A percentile compares a stretch with the other conserved stretches of the same genome.
phyloP scores from a whole-genome alignment of 2,329 filamentous ascomycete species.

The Tolypocladium inflatum region DNA sequence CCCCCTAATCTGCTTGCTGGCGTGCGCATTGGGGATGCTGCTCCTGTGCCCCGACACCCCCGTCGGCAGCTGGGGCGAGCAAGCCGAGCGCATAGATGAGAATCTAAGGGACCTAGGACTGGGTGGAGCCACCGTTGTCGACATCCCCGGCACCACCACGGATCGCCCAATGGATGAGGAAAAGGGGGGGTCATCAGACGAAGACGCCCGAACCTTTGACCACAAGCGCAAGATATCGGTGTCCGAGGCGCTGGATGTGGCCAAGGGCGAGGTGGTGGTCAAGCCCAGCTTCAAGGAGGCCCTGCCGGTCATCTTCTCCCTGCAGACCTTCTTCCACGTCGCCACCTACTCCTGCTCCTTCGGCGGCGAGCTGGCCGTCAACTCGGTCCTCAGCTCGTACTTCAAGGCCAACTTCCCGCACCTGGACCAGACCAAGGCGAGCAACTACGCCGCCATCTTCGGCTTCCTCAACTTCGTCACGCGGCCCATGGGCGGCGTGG shows the following conservation, averaged over 20 bases:
- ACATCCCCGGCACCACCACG: constrained; percentile 39
- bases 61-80: constrained; percentile 70
- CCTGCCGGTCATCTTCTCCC: constrained; percentile 35
- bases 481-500: constrained; percentile 54
- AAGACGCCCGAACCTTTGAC: constrained; percentile 17
- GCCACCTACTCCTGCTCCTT: constrained; percentile 55
- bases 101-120: constrained; percentile 38
- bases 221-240: constrained; percentile 38
- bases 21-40: constrained; percentile 58
- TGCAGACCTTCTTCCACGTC: constrained; percentile 45
- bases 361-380: constrained; percentile 53
- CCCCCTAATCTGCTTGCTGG: constrained; percentile 66
- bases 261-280: constrained; percentile 40
- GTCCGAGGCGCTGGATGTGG: constrained; percentile 43
- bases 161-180: constrained; percentile 29
- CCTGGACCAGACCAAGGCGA: constrained; percentile 45
- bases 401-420: constrained; percentile 49
- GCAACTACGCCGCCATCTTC: constrained; percentile 62
- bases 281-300: constrained; percentile 47
- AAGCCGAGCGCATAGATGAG: constrained; percentile 47
- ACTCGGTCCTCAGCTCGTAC: constrained; percentile 49
- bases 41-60: constrained; percentile 74
- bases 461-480: constrained; percentile 63
- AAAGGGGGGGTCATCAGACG: constrained; percentile 3
- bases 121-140: constrained; percentile 32